Conservation (phyloP, 305 asterid species). For the Solanum aculeatissimum region DNA sequence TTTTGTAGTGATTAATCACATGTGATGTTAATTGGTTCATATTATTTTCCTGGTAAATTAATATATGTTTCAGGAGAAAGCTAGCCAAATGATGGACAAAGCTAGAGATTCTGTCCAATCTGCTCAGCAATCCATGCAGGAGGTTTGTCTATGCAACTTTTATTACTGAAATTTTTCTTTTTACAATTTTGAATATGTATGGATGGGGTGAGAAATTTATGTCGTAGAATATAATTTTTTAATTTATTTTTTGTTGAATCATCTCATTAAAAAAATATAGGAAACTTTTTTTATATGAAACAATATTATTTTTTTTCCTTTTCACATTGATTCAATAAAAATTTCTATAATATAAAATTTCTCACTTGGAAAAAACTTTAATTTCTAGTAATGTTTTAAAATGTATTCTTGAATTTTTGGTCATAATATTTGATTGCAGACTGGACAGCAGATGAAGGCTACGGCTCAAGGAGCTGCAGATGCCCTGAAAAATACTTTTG, state of each 20-base stretch:
- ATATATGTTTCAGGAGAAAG: constrained; percentile 38
- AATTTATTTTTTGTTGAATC: no score
- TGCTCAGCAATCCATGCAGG: constrained; percentile 47
- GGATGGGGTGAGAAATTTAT: no score
- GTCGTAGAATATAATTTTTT: no score
- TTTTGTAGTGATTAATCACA: neutral
- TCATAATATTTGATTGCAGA: constrained; percentile 8
- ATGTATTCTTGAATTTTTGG: neutral
- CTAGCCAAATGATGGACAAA: constrained; percentile 48
- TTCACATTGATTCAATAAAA: no score
- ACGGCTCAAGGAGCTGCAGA: constrained; percentile 62
- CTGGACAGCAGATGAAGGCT: constrained; percentile 39
- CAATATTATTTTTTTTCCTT: no score
- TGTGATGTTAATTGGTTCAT: neutral
- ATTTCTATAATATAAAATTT: no score
- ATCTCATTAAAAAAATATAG: no score
- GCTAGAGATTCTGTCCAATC: constrained; percentile 63
- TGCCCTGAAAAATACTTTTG: constrained; percentile 56
- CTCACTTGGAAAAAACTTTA: no score
- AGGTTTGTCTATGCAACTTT: constrained; percentile 12
- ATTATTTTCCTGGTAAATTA: neutral
- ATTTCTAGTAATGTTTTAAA: neutral
- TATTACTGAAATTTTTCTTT: neutral
- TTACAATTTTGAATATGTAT: no score
- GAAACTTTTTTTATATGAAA: no score